Evolutionary conservation across 805 yeast genomes (phyloP), one percentile per base, ranked within the genome.

Genomic region (Soucietia sequanensis): DNA sequence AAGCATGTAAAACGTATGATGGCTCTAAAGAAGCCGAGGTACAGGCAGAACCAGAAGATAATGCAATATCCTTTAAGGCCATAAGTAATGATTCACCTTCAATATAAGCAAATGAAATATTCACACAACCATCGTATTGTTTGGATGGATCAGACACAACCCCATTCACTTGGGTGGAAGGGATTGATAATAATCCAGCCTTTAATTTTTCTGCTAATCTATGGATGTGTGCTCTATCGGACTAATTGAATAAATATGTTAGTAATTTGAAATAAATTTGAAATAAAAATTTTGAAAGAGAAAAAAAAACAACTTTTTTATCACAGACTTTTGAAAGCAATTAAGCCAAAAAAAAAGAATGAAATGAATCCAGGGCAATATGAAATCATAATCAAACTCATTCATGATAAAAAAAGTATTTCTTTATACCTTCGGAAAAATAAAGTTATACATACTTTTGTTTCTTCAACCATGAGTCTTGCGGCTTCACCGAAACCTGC

Each of bases 401-500:
- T n/a, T n/a, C n/a, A n/a, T n/a, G n/a, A n/a, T n/a, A n/a, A n/a
- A n/a, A n/a, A n/a, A n/a, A n/a, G n/a, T n/a, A n/a, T n/a, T n/a
- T n/a, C n/a, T n/a, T n/a, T n/a, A n/a, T n/a, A n/a, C n/a, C n/a
- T n/a, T n/a, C n/a, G n/a, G n/a, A n/a, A n/a, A n/a, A n/a, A n/a
- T n/a, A n/a, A n/a, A n/a, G 11, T 21, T 8, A 34, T 35, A 42
- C 43, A 19, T 42, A 41, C 48, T 17, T 67, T 80, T 74, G 72
- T 76, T 56, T 93, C 99, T 48, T 70, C 65, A 35, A 59, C 61
- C 75, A 88, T 83, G 42, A 93, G 62, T 55, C 96, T 76, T 27
- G 96, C 93, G 21, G 99, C 99, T 65, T 93, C 98, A 43, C 99
- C 99, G 59, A 93, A 88, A 0, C 99, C 99, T 23, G 89, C 82